Evolutionary conservation across 805 yeast genomes (phyloP).

Genomic region (Wickerhamomyces chambardii): DNA sequence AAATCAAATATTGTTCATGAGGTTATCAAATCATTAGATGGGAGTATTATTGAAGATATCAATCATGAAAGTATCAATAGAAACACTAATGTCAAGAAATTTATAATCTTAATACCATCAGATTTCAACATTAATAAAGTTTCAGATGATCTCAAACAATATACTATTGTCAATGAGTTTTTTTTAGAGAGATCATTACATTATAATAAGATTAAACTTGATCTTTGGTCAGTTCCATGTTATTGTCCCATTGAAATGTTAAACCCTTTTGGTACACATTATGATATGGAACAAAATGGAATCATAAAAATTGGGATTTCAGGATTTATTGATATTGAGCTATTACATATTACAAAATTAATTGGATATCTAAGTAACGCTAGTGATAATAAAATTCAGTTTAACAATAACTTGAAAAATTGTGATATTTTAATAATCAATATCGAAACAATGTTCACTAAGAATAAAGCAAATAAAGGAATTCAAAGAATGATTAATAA

Average conservation of each 20-base stretch:
- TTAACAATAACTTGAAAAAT: conserved; percentile 37
- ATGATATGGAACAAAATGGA: too few relatives aligned
- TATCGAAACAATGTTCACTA: conserved; percentile 17
- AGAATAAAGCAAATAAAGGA: too few relatives aligned
- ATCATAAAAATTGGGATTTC: conserved; percentile 36
- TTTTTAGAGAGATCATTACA: conserved; percentile 66
- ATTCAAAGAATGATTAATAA: conserved; percentile 25
- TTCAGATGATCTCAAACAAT: conserved; percentile 7
- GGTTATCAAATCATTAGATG: conserved; percentile 38
- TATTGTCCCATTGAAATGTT: conserved; percentile 14
- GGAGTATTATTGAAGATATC: conserved; percentile 14
- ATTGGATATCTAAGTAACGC: conserved; percentile 36
- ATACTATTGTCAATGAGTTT: conserved; percentile 62
- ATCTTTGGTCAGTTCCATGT: conserved; percentile 56
- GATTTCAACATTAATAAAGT: conserved; percentile 6
- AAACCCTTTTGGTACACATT: conserved; percentile 1
- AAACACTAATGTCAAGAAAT: neutral
- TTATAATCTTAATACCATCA: neutral
- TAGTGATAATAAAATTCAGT: conserved; percentile 22
- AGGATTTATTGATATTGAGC: conserved; percentile 74
- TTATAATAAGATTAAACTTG: conserved; percentile 38
- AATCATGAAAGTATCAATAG: too few relatives aligned
- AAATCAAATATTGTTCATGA: conserved; percentile 28
- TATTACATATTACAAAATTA: conserved; percentile 60
- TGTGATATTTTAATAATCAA: conserved; percentile 50